Evolutionary conservation across 495 filamentous ascomycete genomes (phyloP), one percentile per base, ranked within the genome.

Genomic region (Gamarada debralockiae): DNA sequence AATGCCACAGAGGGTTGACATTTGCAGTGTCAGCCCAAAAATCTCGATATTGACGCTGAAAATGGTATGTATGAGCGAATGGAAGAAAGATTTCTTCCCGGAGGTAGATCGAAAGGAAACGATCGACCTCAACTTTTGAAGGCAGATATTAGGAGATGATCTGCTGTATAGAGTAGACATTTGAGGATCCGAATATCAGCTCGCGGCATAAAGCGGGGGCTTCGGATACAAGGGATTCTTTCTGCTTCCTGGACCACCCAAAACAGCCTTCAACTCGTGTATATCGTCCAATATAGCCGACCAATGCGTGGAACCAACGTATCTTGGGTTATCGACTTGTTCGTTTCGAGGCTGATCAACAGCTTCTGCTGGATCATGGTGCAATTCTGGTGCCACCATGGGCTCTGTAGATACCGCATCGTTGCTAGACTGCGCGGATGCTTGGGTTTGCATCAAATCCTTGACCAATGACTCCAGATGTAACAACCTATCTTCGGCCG

Each of bases 71-170:
- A 50, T 76, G 68, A 43, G 74, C 62, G 20, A 70, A 67, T 9
- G 67, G 69, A 58, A 68, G 70, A 31, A 67, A 67, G 43, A 69
- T 71, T 41, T 67, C 67, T 15, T 71, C 70, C 50, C 65, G 66
- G 54, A 79, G 74, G 57, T 75, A 78, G 31, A 70, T 65, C 51
- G 70, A 67, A 52, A 74, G 68, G 33, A 78, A 50, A 43, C 68
- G 56, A 38, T 71, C 73, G 31, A 65, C 59, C 6, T 73, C 55
- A 1, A 62, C 31, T 21, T 67, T 69, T 13, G 66, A 40, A 7
- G 75, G 70, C 12, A 76, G 57, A n/a, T 50, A 50, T 23, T 50
- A n/a, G 9, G 47, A 36, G 4, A 50, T 4, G 17, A 56, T 52
- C 1, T 55, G 50, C 38, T 55, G 42, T 13, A 59, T 9, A 42